These are phyloP conservation scores for Phaeosphaeria sp. DNA, from an alignment of 2,329 filamentous ascomycete genomes.

Conservation along the genomic window DNA sequence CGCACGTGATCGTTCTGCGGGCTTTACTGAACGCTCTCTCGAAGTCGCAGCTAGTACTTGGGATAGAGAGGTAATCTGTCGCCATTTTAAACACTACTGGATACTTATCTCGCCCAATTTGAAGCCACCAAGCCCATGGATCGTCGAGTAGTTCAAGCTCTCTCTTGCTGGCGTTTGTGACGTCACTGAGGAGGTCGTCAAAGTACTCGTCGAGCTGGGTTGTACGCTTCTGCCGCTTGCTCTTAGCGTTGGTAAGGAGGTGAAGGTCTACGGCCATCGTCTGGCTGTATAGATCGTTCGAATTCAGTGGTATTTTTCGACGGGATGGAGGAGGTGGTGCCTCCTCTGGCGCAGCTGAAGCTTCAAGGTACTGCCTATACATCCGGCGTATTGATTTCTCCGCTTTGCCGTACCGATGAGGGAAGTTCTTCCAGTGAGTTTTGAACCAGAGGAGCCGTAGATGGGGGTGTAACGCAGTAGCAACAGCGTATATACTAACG, in stretches of 20 bases:
- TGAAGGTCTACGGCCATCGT: not conserved
- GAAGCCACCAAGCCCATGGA: not conserved
- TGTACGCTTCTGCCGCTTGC: not conserved
- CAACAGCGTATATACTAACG: not conserved
- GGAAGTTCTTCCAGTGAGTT: not conserved
- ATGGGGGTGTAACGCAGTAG: not conserved
- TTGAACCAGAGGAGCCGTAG: not conserved
- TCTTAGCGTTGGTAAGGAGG: not conserved
- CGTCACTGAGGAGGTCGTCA: not conserved
- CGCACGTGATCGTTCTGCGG: not conserved
- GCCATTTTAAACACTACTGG: not conserved
- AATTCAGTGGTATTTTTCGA: not conserved
- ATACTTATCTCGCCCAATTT: not conserved
- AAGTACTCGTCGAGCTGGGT: not conserved
- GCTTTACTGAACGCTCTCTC: not conserved
- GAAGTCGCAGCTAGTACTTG: not conserved
- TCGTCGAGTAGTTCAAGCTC: not conserved
- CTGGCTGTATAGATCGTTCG: not conserved
- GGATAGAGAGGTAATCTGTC: not conserved
- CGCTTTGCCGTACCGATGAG: not conserved
- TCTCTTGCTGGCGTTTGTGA: not conserved
- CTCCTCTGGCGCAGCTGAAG: not conserved
- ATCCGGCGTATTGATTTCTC: not conserved
- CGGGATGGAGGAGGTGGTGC: not conserved
- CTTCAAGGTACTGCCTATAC: not conserved